phyloP scores from a whole-genome alignment of 1,284 basidiomycete genomes.

The Marasmius oreades region DNA sequence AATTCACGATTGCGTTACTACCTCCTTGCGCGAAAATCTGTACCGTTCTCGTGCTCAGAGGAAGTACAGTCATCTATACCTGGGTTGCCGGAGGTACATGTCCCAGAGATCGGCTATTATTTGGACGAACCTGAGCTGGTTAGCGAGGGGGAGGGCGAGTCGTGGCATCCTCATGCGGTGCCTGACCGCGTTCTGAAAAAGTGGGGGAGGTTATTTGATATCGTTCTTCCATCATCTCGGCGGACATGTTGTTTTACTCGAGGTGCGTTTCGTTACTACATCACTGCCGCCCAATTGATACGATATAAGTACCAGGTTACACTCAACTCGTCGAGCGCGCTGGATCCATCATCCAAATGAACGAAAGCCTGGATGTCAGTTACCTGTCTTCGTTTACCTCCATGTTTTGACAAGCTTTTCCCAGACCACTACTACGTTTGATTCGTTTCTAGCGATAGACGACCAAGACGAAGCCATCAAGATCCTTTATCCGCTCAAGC shows the following conservation, averaged over 20 bases:
- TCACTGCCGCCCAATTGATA: background rate
- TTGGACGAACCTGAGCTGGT: conserved; percentile 34
- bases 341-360: conserved; percentile 72
- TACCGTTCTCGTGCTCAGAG: conserved; percentile 33
- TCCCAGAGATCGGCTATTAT: conserved; percentile 31
- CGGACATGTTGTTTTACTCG: conserved; percentile 76
- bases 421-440: conserved; percentile 62
- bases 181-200: conserved; percentile 63
- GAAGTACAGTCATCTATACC: conserved; percentile 27
- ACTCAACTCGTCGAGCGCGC: conserved; percentile 70
- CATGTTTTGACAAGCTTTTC: conserved; percentile 4
- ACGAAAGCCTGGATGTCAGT: conserved; percentile 60
- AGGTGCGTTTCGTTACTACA: conserved; percentile 36
- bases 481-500: conserved; percentile 49
- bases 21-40: conserved; percentile 54
- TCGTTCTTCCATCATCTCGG: conserved; percentile 58
- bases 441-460: conserved; percentile 48
- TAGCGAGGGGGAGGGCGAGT: conserved; percentile 13
- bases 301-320: conserved; percentile 46
- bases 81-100: background rate
- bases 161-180: conserved; percentile 33
- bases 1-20: conserved; percentile 79
- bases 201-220: conserved; percentile 77
- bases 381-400: background rate
- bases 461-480: conserved; percentile 43